Evolutionary conservation across 164 flowering plant genomes (phyloP), one percentile per base, ranked within the genome.

Genomic region (Aristolochia fimbriata): DNA sequence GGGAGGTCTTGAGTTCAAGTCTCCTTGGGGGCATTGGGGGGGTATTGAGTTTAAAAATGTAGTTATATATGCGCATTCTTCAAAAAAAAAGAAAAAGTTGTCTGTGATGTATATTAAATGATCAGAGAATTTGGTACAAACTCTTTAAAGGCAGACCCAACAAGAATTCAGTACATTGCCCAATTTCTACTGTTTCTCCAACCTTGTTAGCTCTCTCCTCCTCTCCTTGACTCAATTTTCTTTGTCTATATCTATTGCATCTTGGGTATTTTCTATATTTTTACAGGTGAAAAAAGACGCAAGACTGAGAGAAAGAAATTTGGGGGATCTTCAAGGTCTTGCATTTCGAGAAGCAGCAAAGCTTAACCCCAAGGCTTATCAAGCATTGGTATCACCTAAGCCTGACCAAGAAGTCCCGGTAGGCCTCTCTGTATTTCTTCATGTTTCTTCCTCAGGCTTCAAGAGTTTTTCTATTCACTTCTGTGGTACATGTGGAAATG

Each of bases 241-340:
- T 15, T 20, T 13, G 7, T 49, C 16, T 4, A 6, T 37, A 3
- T 50, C 16, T 8, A 10, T 50, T 50, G n/a, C 16, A 6, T 1
- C 16, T 17, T 50, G 0, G 16, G 10, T n/a, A 19, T 51, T 9
- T 20, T 54, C 14, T 14, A 9, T 56, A 22, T 63, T 45, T 60
- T 64, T 64, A 52, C 73, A 89, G 98, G 90, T 87, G 52, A 69
- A 81, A 17, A 78, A 69, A 73, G 96, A 89, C 60, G 76, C 75
- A 49, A 79, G 62, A 49, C 62, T 89, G 37, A 75, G 93, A 62
- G 98, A 89, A 71, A 80, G 98, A 59, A 74, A 87, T 75, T 71
- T 93, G 14, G 98, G 98, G 16, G 92, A 84, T 68, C 87, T 93
- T 75, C 96, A 93, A 77, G 97, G 98, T 60, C 71, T 76, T 62